Evolutionary conservation across 2,329 filamentous ascomycete genomes (phyloP).

Genomic region (Coccinonectria pachysandricola): DNA sequence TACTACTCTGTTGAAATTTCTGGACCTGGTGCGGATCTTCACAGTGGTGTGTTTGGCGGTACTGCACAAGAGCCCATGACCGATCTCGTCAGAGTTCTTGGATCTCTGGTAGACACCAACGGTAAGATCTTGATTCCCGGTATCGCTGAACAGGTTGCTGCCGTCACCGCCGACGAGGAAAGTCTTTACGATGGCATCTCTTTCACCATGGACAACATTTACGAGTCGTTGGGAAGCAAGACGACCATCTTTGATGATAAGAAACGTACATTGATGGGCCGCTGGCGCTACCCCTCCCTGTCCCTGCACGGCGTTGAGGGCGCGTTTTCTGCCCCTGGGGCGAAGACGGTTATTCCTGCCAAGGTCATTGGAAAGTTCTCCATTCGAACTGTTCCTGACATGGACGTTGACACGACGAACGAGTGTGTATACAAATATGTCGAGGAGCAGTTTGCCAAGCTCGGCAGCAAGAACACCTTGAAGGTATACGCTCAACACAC

Average conservation of each 20-base stretch:
- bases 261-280: slow-evolving; percentile 85
- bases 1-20: slow-evolving; percentile 92
- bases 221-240: slow-evolving; percentile 81
- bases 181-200: slow-evolving; percentile 79
- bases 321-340: slow-evolving; percentile 83
- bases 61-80: slow-evolving; percentile 98
- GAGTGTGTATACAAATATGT: slow-evolving; percentile 75
- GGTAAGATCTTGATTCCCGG: slow-evolving; percentile 94
- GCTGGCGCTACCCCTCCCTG: slow-evolving; percentile 90
- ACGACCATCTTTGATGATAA: slow-evolving; percentile 84
- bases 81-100: slow-evolving; percentile 75
- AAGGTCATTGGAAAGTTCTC: slow-evolving; percentile 98
- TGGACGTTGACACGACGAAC: slow-evolving; percentile 89
- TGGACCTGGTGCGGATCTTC: slow-evolving; percentile 84
- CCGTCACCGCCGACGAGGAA: slow-evolving; percentile 77
- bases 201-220: slow-evolving; percentile 92
- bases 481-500: slow-evolving; percentile 75
- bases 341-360: slow-evolving; percentile 96
- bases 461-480: slow-evolving; percentile 85
- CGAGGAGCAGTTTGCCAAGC: slow-evolving; percentile 72
- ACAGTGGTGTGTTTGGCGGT: slow-evolving; percentile 94
- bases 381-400: slow-evolving; percentile 93
- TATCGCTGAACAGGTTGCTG: slow-evolving; percentile 84
- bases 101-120: slow-evolving; percentile 73
- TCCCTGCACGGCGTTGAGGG: slow-evolving; percentile 93